These are phyloP conservation scores for Phaffia tasmanica DNA, from an alignment of 768 basidiomycete species.

Conservation along the genomic window DNA sequence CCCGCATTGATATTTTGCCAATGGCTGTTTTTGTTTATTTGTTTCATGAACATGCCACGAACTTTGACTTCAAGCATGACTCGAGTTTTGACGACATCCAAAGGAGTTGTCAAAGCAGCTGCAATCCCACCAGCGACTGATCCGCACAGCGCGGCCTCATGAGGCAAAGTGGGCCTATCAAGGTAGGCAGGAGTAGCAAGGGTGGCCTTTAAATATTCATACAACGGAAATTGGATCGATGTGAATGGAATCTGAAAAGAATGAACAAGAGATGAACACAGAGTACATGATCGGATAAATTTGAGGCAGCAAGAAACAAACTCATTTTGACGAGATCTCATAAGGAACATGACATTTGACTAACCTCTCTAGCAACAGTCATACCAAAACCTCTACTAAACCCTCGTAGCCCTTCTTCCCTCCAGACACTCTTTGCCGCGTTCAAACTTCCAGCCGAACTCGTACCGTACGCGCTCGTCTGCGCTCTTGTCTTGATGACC, in stretches of 20 bases:
- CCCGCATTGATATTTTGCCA: no score
- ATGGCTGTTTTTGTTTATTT: no score
- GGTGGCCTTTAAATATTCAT: slow-evolving; percentile 68
- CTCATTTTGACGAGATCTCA: not conserved
- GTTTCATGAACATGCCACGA: slow-evolving; percentile 29
- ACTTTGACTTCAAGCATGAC: slow-evolving; percentile 90
- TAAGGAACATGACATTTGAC: slow-evolving; percentile 30
- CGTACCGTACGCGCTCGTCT: slow-evolving; percentile 64
- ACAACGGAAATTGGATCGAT: slow-evolving; percentile 88
- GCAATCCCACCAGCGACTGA: slow-evolving; percentile 82
- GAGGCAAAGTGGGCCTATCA: slow-evolving; percentile 46
- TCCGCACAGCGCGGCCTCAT: slow-evolving; percentile 63
- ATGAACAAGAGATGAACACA: not conserved
- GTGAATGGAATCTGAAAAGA: slow-evolving; percentile 80
- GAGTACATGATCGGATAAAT: not conserved
- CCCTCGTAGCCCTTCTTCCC: slow-evolving; percentile 57
- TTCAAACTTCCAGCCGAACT: slow-evolving; percentile 27
- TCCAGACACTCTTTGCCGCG: slow-evolving; percentile 37
- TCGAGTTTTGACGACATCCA: slow-evolving; percentile 93
- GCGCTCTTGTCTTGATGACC: slow-evolving; percentile 85
- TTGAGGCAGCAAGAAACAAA: not conserved
- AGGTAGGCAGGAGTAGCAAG: slow-evolving; percentile 47
- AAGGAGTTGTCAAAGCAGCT: slow-evolving; percentile 79
- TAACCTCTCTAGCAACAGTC: slow-evolving; percentile 60
- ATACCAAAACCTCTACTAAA: slow-evolving; percentile 81